Evolutionary conservation across 1,284 basidiomycete genomes (phyloP), one percentile per base, ranked within the genome.

Genomic region (Puccinia polysora): DNA sequence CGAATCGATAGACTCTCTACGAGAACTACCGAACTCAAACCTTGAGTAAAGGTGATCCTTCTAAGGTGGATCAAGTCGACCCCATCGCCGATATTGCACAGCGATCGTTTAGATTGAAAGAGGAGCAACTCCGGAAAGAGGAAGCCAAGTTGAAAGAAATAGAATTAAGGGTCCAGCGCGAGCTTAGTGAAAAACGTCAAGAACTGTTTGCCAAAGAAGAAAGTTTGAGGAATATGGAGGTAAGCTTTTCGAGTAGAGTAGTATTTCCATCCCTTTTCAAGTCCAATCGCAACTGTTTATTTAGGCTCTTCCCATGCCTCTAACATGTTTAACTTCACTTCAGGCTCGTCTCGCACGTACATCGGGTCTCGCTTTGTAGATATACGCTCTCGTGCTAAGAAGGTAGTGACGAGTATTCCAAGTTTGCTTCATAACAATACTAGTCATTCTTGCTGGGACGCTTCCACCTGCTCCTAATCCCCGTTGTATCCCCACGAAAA

Each of bases 21-120:
- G 93, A 97, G 81, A 95, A 94, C 67, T 96, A 96, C 81, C 92
- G 96, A 85, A 97, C 94, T 23, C 95, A 98, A 86, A 97, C 97
- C 80, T 85, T 99, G 28, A 97, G 93, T 25, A 86, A 91, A 78
- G 93, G 89, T 8, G 92, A 55, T 65, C 47, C 65, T 15, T 58
- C 50, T 49, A 49, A 64, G 65, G 63, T 50, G 71, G 73, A 60
- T 64, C 3, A 69, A 70, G 53, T 78, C 74, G 53, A 78, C 67
- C 78, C 75, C 91, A 92, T 93, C 12, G 94, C 97, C 80, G 96
- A 97, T 79, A 86, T 98, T 76, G 93, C 94, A n/a, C 95, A 89
- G 75, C 95, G 97, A 82, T 91, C 89, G 72, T 93, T 97, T 63
- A 89, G 93, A 74, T 87, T 97, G 82, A 97, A 97, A 84, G 95